Evolutionary conservation across 2,329 filamentous ascomycete species (phyloP).

Genomic region (Chrysoporthe cubensis): DNA sequence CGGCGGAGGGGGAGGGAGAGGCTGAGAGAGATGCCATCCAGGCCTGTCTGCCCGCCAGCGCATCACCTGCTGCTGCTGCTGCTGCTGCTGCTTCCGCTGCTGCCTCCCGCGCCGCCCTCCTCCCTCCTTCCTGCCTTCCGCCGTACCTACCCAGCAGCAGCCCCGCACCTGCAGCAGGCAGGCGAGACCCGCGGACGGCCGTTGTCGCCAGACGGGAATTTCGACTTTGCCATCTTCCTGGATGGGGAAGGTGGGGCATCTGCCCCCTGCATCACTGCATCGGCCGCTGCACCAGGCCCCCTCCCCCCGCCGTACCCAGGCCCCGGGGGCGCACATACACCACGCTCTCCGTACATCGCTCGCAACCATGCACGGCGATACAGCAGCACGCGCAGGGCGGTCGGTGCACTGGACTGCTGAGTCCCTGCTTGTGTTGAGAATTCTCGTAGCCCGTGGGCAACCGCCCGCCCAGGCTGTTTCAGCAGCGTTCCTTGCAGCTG

Average conservation of each 20-base stretch:
- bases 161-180: no score
- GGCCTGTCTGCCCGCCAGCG: no score
- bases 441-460: neutral
- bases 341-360: no score
- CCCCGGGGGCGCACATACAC: no score
- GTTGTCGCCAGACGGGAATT: neutral
- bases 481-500: neutral
- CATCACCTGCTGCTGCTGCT: no score
- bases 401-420: neutral
- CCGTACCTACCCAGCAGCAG: no score
- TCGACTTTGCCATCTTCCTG: constrained; percentile 9
- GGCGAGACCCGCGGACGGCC: no score
- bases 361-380: neutral
- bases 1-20: no score
- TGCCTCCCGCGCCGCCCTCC: no score
- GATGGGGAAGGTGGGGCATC: constrained; percentile 13
- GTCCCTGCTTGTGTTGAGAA: neutral
- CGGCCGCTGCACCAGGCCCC: neutral
- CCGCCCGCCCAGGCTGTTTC: neutral
- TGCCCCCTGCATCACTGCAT: constrained; percentile 2
- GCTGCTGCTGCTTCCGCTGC: no score
- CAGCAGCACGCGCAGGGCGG: neutral
- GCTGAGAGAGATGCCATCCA: no score
- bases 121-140: no score
- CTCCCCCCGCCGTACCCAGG: neutral